Evolutionary conservation across 441 rosid genomes (phyloP), one percentile per base, ranked within the genome.

Genomic region (Hura crepitans): DNA sequence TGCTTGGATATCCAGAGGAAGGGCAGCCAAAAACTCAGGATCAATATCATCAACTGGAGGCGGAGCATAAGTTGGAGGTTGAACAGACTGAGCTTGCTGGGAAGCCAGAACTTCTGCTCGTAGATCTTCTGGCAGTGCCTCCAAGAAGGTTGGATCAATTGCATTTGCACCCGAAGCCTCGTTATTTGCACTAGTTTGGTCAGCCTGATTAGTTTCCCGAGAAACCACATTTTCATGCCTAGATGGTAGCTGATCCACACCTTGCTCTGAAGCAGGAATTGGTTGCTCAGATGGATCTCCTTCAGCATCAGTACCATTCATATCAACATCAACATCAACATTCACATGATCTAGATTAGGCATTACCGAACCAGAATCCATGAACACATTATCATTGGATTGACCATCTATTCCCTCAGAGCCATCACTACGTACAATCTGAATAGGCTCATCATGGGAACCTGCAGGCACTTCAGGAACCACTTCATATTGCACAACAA

Each of bases 21-120:
- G 92, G 64, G 99, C 98, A 72, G 99, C 98, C 81, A 96, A 81
- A 80, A 96, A 96, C 79, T 96, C 97, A 20, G 96, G 98, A 86
- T 96, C 98, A 79, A 96, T 96, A 66, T 92, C 96, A 62, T 91
- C 97, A 66, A 87, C 96, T 49, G 97, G 74, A 81, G 97, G 96
- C 3, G 97, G 94, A 53, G 80, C 86, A 81, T 86, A 91, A 71
- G 85, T 77, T 72, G 98, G 96, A 81, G 92, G 96, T 75, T 88
- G 96, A 75, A 86, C 94, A 33, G 98, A 72, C 80, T 89, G 97
- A 71, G 98, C 86, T 83, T 92, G 99, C 81, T 96, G 99, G 47
- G 99, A 90, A 81, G 99, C 98, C 56, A 96, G 86, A 76, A 96
- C 99, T 82, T 96, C 99, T 22, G 96, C 96, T 15, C 97, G 87